Evolutionary conservation across 2,329 filamentous ascomycete species (phyloP).

Genomic region (Talaromyces pinophilus): DNA sequence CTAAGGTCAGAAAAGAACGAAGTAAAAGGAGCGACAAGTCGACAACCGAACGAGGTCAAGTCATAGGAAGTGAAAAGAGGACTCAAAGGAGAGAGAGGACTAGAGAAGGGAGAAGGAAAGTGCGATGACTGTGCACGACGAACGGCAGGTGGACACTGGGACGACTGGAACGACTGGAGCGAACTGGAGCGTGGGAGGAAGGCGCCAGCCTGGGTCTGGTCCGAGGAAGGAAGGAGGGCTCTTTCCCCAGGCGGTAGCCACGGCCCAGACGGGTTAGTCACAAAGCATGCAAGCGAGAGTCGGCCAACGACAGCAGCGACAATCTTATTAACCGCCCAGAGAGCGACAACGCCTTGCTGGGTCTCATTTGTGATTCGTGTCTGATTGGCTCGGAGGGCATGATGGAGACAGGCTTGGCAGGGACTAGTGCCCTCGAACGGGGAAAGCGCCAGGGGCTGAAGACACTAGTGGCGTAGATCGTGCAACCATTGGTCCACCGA

Average conservation of each 20-base stretch:
- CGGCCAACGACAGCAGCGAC: not conserved
- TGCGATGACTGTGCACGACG: not conserved
- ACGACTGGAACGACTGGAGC: not conserved
- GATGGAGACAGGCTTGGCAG: slow-evolving; percentile 18
- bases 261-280: not conserved
- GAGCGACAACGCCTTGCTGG: slow-evolving; percentile 11
- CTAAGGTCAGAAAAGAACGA: slow-evolving; percentile 30
- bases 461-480: slow-evolving; percentile 21
- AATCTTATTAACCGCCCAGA: not conserved
- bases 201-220: too few relatives aligned
- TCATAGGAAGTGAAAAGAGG: not conserved
- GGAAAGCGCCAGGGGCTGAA: slow-evolving; percentile 22
- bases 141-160: not conserved
- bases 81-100: not conserved
- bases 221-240: not conserved
- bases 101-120: not conserved
- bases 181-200: not conserved
- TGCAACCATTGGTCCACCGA: not conserved
- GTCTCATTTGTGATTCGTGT: not conserved
- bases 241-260: not conserved
- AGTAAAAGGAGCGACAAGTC: slow-evolving; percentile 21
- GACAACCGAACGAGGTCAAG: slow-evolving; percentile 16
- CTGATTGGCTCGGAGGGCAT: not conserved
- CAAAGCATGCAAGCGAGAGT: not conserved
- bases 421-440: slow-evolving; percentile 5